Evolutionary conservation across 2,329 filamentous ascomycete species (phyloP), one percentile per base, ranked within the genome.

Genomic region (Fusarium penzigii): DNA sequence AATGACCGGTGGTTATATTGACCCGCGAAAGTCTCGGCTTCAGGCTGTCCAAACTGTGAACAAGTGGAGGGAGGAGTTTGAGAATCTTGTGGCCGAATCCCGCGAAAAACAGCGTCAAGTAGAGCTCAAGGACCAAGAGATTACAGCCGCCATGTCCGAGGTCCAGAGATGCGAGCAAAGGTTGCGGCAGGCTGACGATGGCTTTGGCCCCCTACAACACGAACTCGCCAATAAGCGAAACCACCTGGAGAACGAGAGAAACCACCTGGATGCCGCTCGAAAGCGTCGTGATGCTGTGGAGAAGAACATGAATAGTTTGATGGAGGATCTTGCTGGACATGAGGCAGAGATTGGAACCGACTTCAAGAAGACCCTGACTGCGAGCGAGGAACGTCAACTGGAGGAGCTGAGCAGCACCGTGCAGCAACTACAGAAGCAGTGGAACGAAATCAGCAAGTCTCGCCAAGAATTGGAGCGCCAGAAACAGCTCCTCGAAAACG

Each of bases 1-100:
- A 13, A 85, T 99, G 77, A 97, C 92, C 44, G 94, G 94, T 78
- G 94, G 94, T 64, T 99, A 88, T 68, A 88, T 96, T 57, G 94
- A 99, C 67, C 84, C 89, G 11, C 84, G 89, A 34, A 88, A 87
- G 61, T 97, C 93, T 2, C 87, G 93, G 17, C 79, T 97, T n/a
- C 88, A 93, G 64, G 91, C 89, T 29, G 88, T 96, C 29, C 87
- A 87, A 53, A 80, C 84, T 6, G 84, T 93, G 32, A 84, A 86
- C 49, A 87, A 85, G 64, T 90, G 88, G 78, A 85, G 92, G 36
- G 81, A 86, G 46, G 86, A 90, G 65, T 88, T 84, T 58, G 91
- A 96, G 44, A 73, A 77, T 10, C 80, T 92, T 48, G 77, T 82
- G 51, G 78, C 76, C 13, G 83, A 89, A 49, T 83, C 85, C 39